Conservation (phyloP, 1,139 yeast genomes). For the Candida sp. region DNA sequence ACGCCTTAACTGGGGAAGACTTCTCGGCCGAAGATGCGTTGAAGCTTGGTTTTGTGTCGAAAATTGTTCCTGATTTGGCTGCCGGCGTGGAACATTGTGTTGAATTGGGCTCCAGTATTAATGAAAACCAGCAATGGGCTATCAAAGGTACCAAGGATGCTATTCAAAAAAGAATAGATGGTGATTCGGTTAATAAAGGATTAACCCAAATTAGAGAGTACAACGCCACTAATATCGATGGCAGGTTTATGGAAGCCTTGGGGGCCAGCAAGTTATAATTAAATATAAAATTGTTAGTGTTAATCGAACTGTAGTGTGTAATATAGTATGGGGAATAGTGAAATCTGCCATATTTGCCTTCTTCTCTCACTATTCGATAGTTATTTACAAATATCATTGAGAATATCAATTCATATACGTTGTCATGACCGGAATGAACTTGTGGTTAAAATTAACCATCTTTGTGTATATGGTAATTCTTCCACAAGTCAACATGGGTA, state of each 20-base stretch:
- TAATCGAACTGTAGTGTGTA: too few species aligned
- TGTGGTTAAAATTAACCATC: too few species aligned
- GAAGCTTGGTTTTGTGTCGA: slow-evolving; percentile 52
- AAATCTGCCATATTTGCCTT: too few species aligned
- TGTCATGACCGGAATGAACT: too few species aligned
- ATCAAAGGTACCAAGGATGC: slow-evolving; percentile 62
- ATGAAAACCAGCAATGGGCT: slow-evolving; percentile 53
- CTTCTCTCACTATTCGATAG: too few species aligned
- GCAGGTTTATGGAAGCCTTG: slow-evolving; percentile 11
- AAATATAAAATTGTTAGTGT: neutral
- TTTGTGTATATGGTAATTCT: too few species aligned
- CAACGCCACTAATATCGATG: slow-evolving; percentile 45
- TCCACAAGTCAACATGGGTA: too few species aligned
- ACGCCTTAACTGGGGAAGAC: slow-evolving; percentile 60
- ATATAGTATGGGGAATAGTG: too few species aligned
- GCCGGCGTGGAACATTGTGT: slow-evolving; percentile 49
- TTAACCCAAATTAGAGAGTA: slow-evolving; percentile 50
- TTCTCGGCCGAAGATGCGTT: slow-evolving; percentile 58
- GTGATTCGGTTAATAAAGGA: slow-evolving; percentile 44
- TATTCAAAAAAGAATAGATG: slow-evolving; percentile 51
- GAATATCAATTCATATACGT: too few species aligned
- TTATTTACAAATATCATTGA: too few species aligned
- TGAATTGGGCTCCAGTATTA: slow-evolving; percentile 49
- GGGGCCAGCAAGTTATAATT: slow-evolving; percentile 7
- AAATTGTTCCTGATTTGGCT: slow-evolving; percentile 42